Evolutionary conservation across 768 basidiomycete species (phyloP), one percentile per base, ranked within the genome.

Genomic region (Calocybe cyanea): DNA sequence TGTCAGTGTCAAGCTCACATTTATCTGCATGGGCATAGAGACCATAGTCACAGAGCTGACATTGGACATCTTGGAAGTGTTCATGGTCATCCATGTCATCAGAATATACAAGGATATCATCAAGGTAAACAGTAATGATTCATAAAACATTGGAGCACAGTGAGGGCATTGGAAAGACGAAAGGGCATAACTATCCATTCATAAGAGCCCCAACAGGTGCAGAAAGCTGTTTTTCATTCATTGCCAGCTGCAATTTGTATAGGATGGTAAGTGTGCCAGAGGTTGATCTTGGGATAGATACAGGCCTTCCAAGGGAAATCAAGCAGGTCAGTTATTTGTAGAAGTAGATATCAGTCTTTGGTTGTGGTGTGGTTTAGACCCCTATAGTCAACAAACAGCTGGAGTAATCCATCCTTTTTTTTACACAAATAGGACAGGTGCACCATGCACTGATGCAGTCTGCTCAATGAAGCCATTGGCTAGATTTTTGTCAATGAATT

Each of bases 221-320:
- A 20, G 55, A 74, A 74, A 0, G 63, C 69, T 1, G 71, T 72
- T 47, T 73, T 75, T 64, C 63, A 67, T 55, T 72, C 59, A 37
- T 73, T 57, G 0, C 67, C 68, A 11, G 61, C 54, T 3, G 55
- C 52, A 33, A 75, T 65, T 0, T 62, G 51, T n/a, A 75, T 45
- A 3, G 62, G 60, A 43, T 67, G 59, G 44, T 65, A 75, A 1
- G 63, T 63, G 24, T 56, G 41, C n/a, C 57, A 51, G 9, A 73
- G 61, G 45, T 73, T 64, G 38, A 73, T 58, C 11, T 57, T 50
- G 1, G 58, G 54, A 33, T 62, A 68, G 2, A 61, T 23, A 47
- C 49, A 47, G 31, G 57, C 57, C 3, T 56, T 56, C 24, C 49
- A 48, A 1, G 59, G 46, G 18, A 30, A 45, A 17, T 67, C 55